Evolutionary conservation across 768 basidiomycete species (phyloP).

Genomic region (Russula sp.): DNA sequence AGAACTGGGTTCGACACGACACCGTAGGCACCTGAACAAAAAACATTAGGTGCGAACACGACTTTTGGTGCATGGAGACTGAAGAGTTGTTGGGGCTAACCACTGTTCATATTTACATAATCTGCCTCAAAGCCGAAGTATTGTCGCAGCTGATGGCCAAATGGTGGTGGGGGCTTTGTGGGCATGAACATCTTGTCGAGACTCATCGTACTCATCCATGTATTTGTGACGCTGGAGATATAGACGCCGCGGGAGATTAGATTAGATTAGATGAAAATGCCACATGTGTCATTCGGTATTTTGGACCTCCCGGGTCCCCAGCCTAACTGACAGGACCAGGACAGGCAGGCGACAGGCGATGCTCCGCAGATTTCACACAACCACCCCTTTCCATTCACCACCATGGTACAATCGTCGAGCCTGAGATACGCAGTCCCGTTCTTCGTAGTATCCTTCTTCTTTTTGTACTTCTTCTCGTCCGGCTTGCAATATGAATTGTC

Average conservation of each 20-base stretch:
- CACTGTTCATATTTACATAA: conserved; percentile 65
- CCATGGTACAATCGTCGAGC: conserved; percentile 22
- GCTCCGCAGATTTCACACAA: neutral
- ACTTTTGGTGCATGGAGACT: neutral
- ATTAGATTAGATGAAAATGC: neutral
- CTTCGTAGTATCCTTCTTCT: conserved; percentile 41
- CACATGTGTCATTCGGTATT: neutral
- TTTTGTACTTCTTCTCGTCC: conserved; percentile 45
- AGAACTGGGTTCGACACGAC: conserved; percentile 53
- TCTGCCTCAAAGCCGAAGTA: conserved; percentile 56
- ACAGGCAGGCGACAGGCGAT: neutral
- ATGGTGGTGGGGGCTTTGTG: conserved; percentile 41
- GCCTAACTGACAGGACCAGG: neutral
- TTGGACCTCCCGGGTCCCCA: neutral
- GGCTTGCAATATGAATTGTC: conserved; percentile 35
- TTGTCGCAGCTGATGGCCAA: conserved; percentile 55
- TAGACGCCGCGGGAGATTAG: neutral
- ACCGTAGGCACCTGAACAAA: conserved; percentile 55
- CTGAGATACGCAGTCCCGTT: conserved; percentile 36
- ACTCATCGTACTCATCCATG: too few species aligned
- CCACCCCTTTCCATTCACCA: neutral
- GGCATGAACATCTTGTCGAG: neutral
- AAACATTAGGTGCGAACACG: neutral
- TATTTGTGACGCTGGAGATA: too few species aligned
- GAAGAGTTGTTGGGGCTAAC: conserved; percentile 37